These are phyloP conservation scores for Helicosporidium sp. DNA, from an alignment of 139 green algal species.

Conservation along the genomic window DNA sequence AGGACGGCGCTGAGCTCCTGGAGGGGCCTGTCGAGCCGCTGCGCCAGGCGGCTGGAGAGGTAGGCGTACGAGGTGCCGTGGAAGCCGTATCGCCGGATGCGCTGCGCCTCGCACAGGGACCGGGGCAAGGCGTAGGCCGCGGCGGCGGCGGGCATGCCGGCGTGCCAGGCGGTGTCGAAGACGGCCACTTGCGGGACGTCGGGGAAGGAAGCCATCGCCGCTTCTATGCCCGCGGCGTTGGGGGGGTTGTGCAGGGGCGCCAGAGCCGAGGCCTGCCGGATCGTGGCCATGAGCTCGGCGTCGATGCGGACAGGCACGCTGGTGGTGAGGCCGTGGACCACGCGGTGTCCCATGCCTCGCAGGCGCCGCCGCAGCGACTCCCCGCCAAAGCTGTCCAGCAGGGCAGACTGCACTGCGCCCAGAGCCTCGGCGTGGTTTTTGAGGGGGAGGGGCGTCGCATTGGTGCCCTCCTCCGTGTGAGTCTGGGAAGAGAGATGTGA, in stretches of 20 bases:
- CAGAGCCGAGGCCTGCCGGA: conserved; percentile 38
- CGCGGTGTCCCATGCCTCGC: conserved; percentile 33
- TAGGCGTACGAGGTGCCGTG: conserved; percentile 75
- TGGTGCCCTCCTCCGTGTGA: too few species aligned
- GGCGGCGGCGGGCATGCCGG: conserved; percentile 53
- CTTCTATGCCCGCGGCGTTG: conserved; percentile 43
- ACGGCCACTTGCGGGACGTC: conserved; percentile 59
- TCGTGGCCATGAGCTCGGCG: conserved; percentile 23
- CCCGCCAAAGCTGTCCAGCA: too few species aligned
- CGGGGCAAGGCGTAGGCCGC: conserved; percentile 73
- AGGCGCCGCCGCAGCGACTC: too few species aligned
- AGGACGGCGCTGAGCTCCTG: conserved; percentile 52
- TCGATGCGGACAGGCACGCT: conserved; percentile 33
- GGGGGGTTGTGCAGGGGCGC: conserved; percentile 77
- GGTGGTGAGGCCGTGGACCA: conserved; percentile 66
- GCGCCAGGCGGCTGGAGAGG: conserved; percentile 15
- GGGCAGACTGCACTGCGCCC: too few species aligned
- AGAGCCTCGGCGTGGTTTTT: too few species aligned
- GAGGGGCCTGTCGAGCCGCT: conserved; percentile 32
- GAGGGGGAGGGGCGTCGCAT: too few species aligned
- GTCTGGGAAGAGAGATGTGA: too few species aligned
- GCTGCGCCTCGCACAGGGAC: conserved; percentile 40
- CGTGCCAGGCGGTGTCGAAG: conserved; percentile 86
- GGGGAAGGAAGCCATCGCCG: conserved; percentile 33
- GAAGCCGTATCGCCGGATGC: conserved; percentile 55